phyloP scores from a whole-genome alignment of 768 basidiomycete genomes.

The Amanita pseudoporphyria region DNA sequence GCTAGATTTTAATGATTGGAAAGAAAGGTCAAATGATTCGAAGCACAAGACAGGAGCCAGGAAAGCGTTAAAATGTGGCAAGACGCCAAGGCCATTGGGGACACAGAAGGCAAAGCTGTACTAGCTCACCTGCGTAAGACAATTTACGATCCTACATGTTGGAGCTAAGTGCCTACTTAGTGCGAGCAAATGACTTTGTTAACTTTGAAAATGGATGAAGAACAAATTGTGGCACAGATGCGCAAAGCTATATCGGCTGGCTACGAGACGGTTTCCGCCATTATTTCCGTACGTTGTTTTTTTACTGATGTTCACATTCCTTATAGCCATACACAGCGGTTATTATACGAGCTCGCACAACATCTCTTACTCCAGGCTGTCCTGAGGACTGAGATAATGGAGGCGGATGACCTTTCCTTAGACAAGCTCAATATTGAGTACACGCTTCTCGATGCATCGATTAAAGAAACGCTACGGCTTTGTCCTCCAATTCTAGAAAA shows the following conservation, averaged over 20 bases:
- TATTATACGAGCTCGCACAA: constrained; percentile 50
- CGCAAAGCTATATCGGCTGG: constrained; percentile 55
- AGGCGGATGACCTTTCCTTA: constrained; percentile 37
- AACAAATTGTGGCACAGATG: constrained; percentile 49
- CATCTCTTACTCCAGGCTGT: constrained; percentile 41
- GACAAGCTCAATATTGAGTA: constrained; percentile 39
- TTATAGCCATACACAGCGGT: constrained; percentile 26
- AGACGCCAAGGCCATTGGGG: constrained; percentile 38
- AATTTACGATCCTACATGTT: neutral
- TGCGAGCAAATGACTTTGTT: constrained; percentile 35
- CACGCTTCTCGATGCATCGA: constrained; percentile 49
- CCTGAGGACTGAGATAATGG: constrained; percentile 45
- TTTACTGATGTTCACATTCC: constrained; percentile 13
- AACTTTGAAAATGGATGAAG: constrained; percentile 32
- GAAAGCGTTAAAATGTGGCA: constrained; percentile 41
- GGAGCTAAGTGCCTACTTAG: constrained; percentile 12
- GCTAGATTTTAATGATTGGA: constrained; percentile 45
- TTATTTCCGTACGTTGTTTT: constrained; percentile 26
- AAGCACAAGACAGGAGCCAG: constrained; percentile 43
- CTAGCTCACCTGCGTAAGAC: constrained; percentile 48
- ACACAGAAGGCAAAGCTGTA: constrained; percentile 35
- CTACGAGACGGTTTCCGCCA: constrained; percentile 42
- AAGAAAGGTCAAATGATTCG: constrained; percentile 51
- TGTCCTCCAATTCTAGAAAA: constrained; percentile 58
- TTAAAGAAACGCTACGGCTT: constrained; percentile 53